These are phyloP conservation scores for Saussurea involucrata DNA, from an alignment of 129 eudicot genomes.

Conservation along the genomic window DNA sequence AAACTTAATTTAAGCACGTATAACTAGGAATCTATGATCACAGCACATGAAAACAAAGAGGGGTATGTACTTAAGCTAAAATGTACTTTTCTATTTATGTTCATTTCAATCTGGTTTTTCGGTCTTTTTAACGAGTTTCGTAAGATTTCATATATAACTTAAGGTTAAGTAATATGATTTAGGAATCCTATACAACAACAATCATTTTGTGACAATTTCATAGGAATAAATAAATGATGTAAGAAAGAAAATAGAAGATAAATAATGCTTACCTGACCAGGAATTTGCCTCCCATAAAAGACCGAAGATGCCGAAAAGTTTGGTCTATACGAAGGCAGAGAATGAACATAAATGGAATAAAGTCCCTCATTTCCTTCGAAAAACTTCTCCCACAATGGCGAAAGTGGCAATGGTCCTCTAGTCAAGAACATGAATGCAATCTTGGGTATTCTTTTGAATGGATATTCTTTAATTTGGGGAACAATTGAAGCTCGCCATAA, in stretches of 20 bases:
- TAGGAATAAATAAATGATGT: background rate
- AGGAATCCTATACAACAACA: background rate
- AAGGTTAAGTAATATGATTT: background rate
- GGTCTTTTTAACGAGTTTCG: background rate
- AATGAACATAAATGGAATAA: slow-evolving; percentile 73
- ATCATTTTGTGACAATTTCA: background rate
- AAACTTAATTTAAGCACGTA: background rate
- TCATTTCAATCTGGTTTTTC: background rate
- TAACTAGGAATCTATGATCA: background rate
- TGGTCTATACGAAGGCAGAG: slow-evolving; percentile 55
- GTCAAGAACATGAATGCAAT: slow-evolving; percentile 93
- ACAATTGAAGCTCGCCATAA: slow-evolving; percentile 82
- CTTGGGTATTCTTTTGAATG: slow-evolving; percentile 60
- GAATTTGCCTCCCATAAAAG: slow-evolving; percentile 68
- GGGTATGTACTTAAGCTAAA: background rate
- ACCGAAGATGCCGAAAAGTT: slow-evolving; percentile 51
- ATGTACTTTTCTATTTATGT: background rate
- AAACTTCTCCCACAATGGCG: slow-evolving; percentile 86
- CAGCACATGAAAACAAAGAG: background rate
- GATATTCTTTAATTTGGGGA: slow-evolving; percentile 62
- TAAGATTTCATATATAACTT: background rate
- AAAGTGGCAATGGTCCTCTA: slow-evolving; percentile 79
- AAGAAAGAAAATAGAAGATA: slow-evolving; percentile 6
- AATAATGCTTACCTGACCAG: slow-evolving; percentile 60
- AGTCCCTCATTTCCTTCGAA: slow-evolving; percentile 63